Percentiles rank a stretch among this genome's conserved stretches.
phyloP scores from a whole-genome alignment of 2,329 filamentous ascomycete genomes.

The Aotearoamyces nothofagi region DNA sequence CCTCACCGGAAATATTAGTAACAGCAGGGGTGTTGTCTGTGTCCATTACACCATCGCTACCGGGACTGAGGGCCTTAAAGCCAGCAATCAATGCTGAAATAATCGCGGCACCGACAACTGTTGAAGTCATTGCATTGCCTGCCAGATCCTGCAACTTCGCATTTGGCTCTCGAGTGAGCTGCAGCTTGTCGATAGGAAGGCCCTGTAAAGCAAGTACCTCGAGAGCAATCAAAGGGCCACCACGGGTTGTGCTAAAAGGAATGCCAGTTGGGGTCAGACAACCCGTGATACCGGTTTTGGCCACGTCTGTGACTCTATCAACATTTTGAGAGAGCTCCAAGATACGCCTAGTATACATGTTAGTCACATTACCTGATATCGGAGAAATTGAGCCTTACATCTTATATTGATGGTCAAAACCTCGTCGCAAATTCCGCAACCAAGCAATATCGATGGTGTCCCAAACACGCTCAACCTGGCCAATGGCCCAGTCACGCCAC shows the following conservation, averaged over 20 bases:
- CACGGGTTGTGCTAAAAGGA: constrained; percentile 43
- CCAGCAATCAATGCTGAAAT: constrained; percentile 37
- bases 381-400: no score
- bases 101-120: constrained; percentile 51
- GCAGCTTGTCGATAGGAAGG: constrained; percentile 44
- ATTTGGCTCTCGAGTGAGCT: constrained; percentile 47
- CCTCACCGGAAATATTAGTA: not conserved
- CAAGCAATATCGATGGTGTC: constrained; percentile 52
- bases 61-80: constrained; percentile 2
- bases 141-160: constrained; percentile 52
- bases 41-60: constrained; percentile 2
- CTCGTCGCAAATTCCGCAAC: constrained; percentile 30
- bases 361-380: constrained; percentile 7
- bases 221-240: constrained; percentile 42
- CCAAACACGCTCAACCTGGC: constrained; percentile 41
- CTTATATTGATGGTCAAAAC: constrained; percentile 43
- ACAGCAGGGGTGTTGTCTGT: not conserved
- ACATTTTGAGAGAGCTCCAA: constrained; percentile 62
- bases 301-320: constrained; percentile 36
- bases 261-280: constrained; percentile 56
- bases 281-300: constrained; percentile 38
- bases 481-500: constrained; percentile 31
- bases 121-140: constrained; percentile 68
- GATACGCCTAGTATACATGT: constrained; percentile 25
- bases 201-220: constrained; percentile 55